Evolutionary conservation across 2,329 filamentous ascomycete genomes (phyloP).

Genomic region (Ceratocystis cubensis): DNA sequence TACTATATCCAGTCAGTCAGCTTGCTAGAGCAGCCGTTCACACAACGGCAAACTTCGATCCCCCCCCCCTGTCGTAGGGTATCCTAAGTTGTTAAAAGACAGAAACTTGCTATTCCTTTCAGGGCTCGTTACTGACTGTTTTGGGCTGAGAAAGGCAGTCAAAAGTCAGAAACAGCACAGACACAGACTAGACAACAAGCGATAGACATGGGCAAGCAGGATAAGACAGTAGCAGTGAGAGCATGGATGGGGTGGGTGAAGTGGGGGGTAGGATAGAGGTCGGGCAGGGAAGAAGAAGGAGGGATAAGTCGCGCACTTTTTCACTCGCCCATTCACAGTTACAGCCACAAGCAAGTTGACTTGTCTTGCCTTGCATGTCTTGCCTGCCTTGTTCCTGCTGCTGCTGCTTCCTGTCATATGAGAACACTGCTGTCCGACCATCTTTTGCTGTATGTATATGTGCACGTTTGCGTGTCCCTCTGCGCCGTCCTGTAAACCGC

Average conservation of each 20-base stretch:
- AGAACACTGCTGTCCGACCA: neutral
- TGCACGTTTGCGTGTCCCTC: too few relatives aligned
- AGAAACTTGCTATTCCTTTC: neutral
- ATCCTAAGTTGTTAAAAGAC: too few relatives aligned
- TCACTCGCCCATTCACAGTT: neutral
- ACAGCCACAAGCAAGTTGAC: neutral
- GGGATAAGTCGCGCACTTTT: neutral
- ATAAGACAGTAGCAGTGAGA: too few relatives aligned
- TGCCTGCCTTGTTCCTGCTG: neutral
- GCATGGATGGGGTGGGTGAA: neutral
- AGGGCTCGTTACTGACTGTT: neutral
- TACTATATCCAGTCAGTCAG: neutral
- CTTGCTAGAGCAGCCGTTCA: too few relatives aligned
- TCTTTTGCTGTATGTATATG: neutral
- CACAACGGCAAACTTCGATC: neutral
- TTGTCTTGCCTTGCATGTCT: slow-evolving; percentile 3
- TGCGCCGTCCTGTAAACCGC: too few relatives aligned
- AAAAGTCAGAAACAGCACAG: neutral
- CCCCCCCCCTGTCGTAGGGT: neutral
- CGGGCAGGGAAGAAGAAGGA: neutral
- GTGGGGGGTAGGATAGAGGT: neutral
- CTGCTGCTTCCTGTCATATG: neutral
- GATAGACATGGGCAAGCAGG: too few relatives aligned
- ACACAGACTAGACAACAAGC: neutral
- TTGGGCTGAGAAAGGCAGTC: neutral